Evolutionary conservation across 345 rosid species (phyloP), one percentile per base, ranked within the genome.

Genomic region (Syzygium oleosum): DNA sequence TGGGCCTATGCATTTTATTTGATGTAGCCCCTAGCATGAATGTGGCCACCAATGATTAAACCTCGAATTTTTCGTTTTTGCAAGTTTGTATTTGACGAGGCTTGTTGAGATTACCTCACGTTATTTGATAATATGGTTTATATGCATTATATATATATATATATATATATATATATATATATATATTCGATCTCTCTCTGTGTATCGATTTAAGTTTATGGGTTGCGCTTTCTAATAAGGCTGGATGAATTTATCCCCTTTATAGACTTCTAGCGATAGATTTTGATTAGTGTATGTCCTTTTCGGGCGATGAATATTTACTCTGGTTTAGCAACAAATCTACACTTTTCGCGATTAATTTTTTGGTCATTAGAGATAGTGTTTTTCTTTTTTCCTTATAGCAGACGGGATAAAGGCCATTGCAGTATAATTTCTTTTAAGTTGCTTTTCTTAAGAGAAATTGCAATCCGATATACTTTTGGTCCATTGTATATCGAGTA

Each of bases 371-470:
- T 16, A 8, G 34, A 31, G 17, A 31, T 5, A 9, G 2, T 15
- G 8, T 7, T 31, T 8, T 53, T 17, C 6, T n/a, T 65, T 31
- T 8, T 17, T 63, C 17, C 41, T 29, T 29, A 10, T 17, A 31
- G 6, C 6, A 0, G 5, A 15, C 12, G 16, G 0, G 10, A 29
- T 6, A 31, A 65, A 7, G 22, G 22, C 17, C 12, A 65, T 65
- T 12, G 17, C 10, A 0, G 4, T 25, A 17, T 68, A 31, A 68
- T 31, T 68, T 34, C 46, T 68, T 34, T 68, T 34, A 17, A 17
- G 17, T 31, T 34, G 23, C 23, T 68, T 31, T 46, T 59, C 22
- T 68, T 34, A 9, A 9, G 12, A 68, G 80, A 17, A 0, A 34
- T 3, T 34, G 25, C 9, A 9, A 34, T 34, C 43, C 46, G 12